Base-by-base conservation (phyloP, 495 filamentous ascomycete genomes). In the Aspergillus heteromorphus region DNA sequence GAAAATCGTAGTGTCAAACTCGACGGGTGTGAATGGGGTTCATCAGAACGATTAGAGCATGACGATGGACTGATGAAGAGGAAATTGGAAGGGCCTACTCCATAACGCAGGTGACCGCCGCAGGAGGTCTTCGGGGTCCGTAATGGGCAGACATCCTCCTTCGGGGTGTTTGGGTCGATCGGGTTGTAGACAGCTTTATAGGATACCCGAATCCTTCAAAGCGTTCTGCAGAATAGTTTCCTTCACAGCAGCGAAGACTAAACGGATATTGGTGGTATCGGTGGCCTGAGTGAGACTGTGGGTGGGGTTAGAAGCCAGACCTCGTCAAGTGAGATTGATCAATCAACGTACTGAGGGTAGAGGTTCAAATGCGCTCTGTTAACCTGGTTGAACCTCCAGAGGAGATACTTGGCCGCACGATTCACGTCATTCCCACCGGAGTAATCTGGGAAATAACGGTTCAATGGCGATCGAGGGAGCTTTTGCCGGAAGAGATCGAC, bases 171-270 rank as follows among this genome's bases (percentile, higher is more conserved):
- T 36, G 30, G 17, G 23, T 21, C 11, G 13, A 17, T 18, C 34
- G 34, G 25, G n/a, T 8, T 48, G 31, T 27, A n/a, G 21, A 34
- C 2, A 4, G n/a, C 40, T 51, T 58, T 62, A 97, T 66, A 97
- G 81, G 69, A 98, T 97, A 58, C 93, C 93, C 4, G 93, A 97
- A 69, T 98, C 93, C 76, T 93, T 96, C 65, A 98, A 77, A 19
- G 93, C 93, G 69, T 97, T 98, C 72, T 97, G 95, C 42, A 98
- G 79, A 58, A 98, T 97, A 27, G 93, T 98, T 73, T 98, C 93
- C 71, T 98, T 98, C 36, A 98, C 93, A 3, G 93, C 93, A 29
- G 93, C 93, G 70, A 98, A 98, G 30, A 98, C 93, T 16, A 98
- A 78, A 36, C 93, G 89, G 66, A 98, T 96, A 68, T 98, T 98